Base-by-base conservation (phyloP, 139 green algal genomes). In the Picochlorum sp. region DNA sequence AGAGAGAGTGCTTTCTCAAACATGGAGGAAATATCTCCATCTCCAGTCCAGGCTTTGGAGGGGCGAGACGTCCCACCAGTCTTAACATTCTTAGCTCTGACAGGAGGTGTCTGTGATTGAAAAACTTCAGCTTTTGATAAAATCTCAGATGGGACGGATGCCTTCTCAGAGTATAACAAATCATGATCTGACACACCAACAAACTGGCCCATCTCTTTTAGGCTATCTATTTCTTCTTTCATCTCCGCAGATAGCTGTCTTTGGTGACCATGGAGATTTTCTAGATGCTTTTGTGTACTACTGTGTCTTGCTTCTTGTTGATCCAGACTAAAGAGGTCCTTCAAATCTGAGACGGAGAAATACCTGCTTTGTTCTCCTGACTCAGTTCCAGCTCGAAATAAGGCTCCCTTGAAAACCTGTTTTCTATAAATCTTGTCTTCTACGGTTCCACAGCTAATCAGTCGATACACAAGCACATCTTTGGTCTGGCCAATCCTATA, bases 341-440 rank as follows among this genome's bases (percentile, higher is more conserved):
- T 70, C 45, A 94, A 79, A 45, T 95, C 86, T 51, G 63, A 30
- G 69, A 62, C 11, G 7, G 58, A 68, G 68, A 88, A 88, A 71
- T 88, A 88, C 38, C 75, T 63, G 30, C 89, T 81, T 64, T 86
- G 83, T 28, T 86, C 75, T 4, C 82, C 87, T n/a, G 86, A 82
- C 71, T 93, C 75, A 7, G 78, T 90, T 41, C 83, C 90, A 2
- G 77, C 81, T 21, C 76, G 70, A 26, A 75, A 85, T 54, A 95
- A 76, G 14, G 79, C 87, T 4, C 79, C 82, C 76, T 94, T 92
- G 77, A 85, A 92, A 45, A 92, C 76, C 71, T 95, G 86, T 63
- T 83, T 86, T 34, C 81, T 68, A 75, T 94, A 92, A 30, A 95
- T 92, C 76, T 95, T 95, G 74, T 96, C 89, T 79, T 95, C 89